Conservation (phyloP, 352 stramenopile genomes). For the Globisporangium orthogonon region DNA sequence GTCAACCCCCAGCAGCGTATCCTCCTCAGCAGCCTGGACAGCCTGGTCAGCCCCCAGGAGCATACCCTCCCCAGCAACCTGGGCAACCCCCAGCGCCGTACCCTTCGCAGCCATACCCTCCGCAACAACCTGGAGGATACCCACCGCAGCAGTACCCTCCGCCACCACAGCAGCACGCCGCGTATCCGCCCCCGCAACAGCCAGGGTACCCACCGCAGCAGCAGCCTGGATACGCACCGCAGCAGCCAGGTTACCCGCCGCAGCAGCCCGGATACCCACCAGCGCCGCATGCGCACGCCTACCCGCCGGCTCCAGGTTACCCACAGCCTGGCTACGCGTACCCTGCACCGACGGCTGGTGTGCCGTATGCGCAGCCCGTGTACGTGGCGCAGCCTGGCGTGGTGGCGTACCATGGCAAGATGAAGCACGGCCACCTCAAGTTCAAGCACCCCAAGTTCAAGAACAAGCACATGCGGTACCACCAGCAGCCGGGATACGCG, state of each 20-base stretch:
- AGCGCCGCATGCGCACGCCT: conserved; percentile 4
- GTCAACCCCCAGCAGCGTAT: too few species aligned
- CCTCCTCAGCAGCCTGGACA: background rate
- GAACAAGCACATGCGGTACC: conserved; percentile 19
- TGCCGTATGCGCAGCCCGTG: conserved; percentile 12
- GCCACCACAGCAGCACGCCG: conserved; percentile 13
- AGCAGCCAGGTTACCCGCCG: conserved; percentile 8
- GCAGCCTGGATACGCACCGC: conserved; percentile 1
- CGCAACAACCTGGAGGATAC: conserved; percentile 19
- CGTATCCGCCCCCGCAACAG: conserved; percentile 17
- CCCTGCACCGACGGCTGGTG: conserved; percentile 6
- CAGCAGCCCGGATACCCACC: conserved; percentile 11
- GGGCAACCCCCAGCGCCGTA: conserved; percentile 3
- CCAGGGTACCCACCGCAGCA: conserved; percentile 24
- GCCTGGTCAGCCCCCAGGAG: background rate
- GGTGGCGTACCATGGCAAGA: conserved; percentile 20
- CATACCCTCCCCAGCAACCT: conserved; percentile 16
- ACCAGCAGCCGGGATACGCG: too few species aligned
- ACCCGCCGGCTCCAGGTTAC: conserved; percentile 10
- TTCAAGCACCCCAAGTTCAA: conserved; percentile 16
- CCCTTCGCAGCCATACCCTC: conserved; percentile 16
- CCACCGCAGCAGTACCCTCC: conserved; percentile 25
- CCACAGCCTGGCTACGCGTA: conserved; percentile 2
- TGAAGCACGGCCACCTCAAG: conserved; percentile 19
- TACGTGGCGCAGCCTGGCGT: conserved; percentile 24